A percentile compares a stretch with the other conserved stretches of the same genome.
These are phyloP conservation scores for Backusella macrospora DNA, from an alignment of 192 early-diverging fungal genomes.

Conservation along the genomic window DNA sequence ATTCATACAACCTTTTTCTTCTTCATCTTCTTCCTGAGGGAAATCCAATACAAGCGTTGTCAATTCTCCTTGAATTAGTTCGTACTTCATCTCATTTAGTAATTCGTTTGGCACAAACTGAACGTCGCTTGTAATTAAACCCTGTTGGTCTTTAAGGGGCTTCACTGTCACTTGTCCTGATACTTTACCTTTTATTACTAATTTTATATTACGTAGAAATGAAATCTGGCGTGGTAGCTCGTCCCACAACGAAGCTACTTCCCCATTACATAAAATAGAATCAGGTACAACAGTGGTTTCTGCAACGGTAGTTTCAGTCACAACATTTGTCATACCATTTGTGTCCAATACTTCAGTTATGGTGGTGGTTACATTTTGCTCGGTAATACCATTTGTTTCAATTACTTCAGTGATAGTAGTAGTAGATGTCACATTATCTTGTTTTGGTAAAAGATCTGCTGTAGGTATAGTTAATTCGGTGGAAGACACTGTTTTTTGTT, in stretches of 20 bases:
- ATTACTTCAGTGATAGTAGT: constrained; percentile 1
- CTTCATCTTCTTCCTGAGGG: not conserved
- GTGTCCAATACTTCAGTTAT: constrained; percentile 1
- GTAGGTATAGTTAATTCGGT: not conserved
- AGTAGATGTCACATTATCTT: not conserved
- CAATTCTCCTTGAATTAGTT: not conserved
- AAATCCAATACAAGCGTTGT: not conserved
- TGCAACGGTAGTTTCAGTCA: constrained; percentile 7
- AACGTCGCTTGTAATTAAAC: constrained; percentile 12
- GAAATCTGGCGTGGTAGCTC: not conserved
- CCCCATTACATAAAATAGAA: not conserved
- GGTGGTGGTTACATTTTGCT: constrained; percentile 3
- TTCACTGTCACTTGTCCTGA: not conserved
- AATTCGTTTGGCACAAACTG: not conserved
- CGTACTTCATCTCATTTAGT: constrained; percentile 8
- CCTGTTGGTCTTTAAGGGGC: not conserved
- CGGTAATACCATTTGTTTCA: not conserved
- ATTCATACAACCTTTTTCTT: constrained; percentile 2
- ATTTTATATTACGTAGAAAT: constrained; percentile 3
- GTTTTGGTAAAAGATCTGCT: not conserved
- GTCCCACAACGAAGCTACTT: not conserved
- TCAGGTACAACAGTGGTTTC: not conserved
- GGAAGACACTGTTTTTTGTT: not conserved
- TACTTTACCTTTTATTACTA: not conserved
- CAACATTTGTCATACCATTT: constrained; percentile 9